These are phyloP conservation scores for Kurtzmaniella quercitrusa DNA, from an alignment of 1,139 yeast genomes.

Conservation along the genomic window DNA sequence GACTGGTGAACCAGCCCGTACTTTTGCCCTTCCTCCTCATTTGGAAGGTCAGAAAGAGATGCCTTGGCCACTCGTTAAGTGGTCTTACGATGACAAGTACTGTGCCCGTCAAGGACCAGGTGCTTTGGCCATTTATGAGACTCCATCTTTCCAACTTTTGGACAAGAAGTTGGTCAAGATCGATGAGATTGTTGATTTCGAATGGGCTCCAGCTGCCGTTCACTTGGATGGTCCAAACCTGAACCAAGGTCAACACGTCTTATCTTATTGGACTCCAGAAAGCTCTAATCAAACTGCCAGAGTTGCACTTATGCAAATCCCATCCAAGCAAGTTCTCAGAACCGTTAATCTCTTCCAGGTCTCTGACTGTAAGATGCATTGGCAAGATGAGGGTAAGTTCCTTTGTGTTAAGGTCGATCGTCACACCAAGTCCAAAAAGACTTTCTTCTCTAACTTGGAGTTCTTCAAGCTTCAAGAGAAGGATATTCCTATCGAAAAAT, in stretches of 20 bases:
- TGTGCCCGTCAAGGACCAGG: conserved; percentile 96
- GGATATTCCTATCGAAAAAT: conserved; percentile 91
- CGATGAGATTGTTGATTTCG: conserved; percentile 86
- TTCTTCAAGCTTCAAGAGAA: conserved; percentile 84
- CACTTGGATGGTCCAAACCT: conserved; percentile 53
- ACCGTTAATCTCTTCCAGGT: conserved; percentile 95
- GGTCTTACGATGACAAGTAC: conserved; percentile 92
- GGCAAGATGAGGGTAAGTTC: conserved; percentile 87
- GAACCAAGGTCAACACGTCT: conserved; percentile 58
- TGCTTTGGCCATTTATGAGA: conserved; percentile 82
- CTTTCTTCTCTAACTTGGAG: conserved; percentile 87
- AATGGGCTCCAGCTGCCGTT: conserved; percentile 91
- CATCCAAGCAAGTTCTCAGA: conserved; percentile 78
- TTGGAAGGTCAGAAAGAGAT: conserved; percentile 66
- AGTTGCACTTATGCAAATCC: conserved; percentile 87
- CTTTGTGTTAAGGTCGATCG: conserved; percentile 95
- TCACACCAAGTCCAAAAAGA: conserved; percentile 93
- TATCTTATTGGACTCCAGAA: conserved; percentile 98
- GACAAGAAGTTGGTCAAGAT: conserved; percentile 85
- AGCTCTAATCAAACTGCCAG: conserved; percentile 89
- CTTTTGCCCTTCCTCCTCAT: conserved; percentile 86
- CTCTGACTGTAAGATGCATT: conserved; percentile 83
- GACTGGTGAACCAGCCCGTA: conserved; percentile 80
- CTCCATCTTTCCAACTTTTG: conserved; percentile 60
- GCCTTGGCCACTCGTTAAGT: conserved; percentile 96